A percentile compares a stretch with the other conserved stretches of the same genome.
These are phyloP conservation scores for Neophaeococcomyces mojaviensis DNA, from an alignment of 2,329 filamentous ascomycete species.

Conservation along the genomic window DNA sequence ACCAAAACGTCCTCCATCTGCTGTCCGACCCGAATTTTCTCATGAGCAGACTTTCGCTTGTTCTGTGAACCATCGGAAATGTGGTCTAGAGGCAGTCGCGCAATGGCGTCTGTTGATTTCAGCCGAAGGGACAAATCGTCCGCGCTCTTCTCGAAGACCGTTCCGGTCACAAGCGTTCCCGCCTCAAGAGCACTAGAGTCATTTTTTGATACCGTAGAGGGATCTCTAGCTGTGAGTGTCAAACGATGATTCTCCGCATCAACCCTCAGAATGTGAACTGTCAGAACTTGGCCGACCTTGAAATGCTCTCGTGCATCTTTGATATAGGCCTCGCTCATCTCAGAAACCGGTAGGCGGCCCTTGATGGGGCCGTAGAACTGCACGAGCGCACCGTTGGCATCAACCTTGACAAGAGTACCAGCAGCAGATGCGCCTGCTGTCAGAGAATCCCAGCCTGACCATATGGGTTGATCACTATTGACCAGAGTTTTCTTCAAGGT, in stretches of 20 bases:
- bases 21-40: slow-evolving; percentile 78
- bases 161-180: slow-evolving; percentile 68
- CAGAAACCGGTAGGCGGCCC: slow-evolving; percentile 83
- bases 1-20: slow-evolving; percentile 74
- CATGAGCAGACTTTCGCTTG: slow-evolving; percentile 69
- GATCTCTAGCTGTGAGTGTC: slow-evolving; percentile 88
- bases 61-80: slow-evolving; percentile 75
- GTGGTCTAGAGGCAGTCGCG: slow-evolving; percentile 67
- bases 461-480: slow-evolving; percentile 75
- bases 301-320: slow-evolving; percentile 85
- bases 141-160: slow-evolving; percentile 71
- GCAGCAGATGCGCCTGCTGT: slow-evolving; percentile 68
- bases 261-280: slow-evolving; percentile 76
- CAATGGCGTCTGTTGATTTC: slow-evolving; percentile 64
- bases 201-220: slow-evolving; percentile 62
- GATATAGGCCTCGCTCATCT: slow-evolving; percentile 98
- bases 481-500: slow-evolving; percentile 92
- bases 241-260: slow-evolving; percentile 64
- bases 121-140: slow-evolving; percentile 73
- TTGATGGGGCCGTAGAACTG: slow-evolving; percentile 82
- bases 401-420: slow-evolving; percentile 78
- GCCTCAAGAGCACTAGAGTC: slow-evolving; percentile 46
- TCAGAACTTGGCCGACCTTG: slow-evolving; percentile 81
- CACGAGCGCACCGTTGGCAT: slow-evolving; percentile 72
- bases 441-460: slow-evolving; percentile 70